phyloP scores from a whole-genome alignment of 257 asterid genomes.

The Paraleonurus japonicus region DNA sequence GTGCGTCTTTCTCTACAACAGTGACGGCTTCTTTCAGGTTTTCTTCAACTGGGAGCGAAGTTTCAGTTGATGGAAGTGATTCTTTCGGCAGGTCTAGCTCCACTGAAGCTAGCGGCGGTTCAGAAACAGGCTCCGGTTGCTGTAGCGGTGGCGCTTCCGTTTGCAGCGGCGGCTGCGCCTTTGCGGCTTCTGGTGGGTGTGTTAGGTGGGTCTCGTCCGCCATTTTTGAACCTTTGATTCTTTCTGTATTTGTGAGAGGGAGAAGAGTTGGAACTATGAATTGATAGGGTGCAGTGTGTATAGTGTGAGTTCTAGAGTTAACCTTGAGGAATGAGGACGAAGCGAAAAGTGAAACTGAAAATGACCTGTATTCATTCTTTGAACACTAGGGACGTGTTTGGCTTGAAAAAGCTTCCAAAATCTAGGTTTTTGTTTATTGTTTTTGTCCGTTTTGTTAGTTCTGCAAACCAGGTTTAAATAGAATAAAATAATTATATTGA shows the following conservation, averaged over 20 bases:
- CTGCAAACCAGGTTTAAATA: neutral
- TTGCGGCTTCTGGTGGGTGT: constrained; percentile 20
- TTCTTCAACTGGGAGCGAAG: constrained; percentile 27
- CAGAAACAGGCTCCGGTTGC: constrained; percentile 24
- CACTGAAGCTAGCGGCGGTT: constrained; percentile 65
- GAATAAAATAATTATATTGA: neutral
- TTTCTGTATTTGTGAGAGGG: neutral
- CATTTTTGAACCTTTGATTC: constrained; percentile 28
- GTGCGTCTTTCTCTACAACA: constrained; percentile 44
- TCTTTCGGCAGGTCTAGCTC: constrained; percentile 31
- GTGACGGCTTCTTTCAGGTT: constrained; percentile 39
- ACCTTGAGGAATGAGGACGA: constrained; percentile 7
- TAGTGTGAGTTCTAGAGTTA: neutral
- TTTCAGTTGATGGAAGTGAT: constrained; percentile 12
- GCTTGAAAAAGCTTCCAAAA: neutral
- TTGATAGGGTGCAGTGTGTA: neutral
- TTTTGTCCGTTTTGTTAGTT: neutral
- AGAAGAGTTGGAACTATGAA: neutral
- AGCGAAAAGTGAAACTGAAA: neutral
- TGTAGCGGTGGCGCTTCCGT: constrained; percentile 19
- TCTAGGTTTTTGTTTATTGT: neutral
- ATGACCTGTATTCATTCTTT: neutral
- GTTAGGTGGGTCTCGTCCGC: constrained; percentile 47
- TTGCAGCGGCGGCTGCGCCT: constrained; percentile 30
- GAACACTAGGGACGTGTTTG: constrained; percentile 29